Percentiles rank a stretch among this genome's conserved stretches.
These are phyloP conservation scores for Ceratocystis alfenasii DNA, from an alignment of 2,329 filamentous ascomycete species.

Conservation along the genomic window DNA sequence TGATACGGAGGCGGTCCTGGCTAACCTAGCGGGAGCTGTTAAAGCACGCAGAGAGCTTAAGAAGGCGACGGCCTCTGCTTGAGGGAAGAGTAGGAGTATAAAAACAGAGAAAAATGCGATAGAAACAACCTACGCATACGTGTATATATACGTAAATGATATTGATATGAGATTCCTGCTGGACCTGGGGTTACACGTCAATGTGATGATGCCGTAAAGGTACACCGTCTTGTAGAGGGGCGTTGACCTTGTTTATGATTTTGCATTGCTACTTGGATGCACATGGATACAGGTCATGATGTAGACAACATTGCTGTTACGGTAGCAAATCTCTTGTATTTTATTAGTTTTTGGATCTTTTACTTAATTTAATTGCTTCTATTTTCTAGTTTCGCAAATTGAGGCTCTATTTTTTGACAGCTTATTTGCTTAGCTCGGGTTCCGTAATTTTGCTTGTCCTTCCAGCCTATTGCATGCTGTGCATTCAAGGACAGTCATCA, in stretches of 20 bases:
- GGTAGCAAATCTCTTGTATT: neutral
- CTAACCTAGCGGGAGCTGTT: constrained; percentile 67
- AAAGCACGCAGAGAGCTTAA: constrained; percentile 51
- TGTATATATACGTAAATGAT: neutral
- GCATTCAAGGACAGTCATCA: constrained; percentile 22
- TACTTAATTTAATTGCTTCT: neutral
- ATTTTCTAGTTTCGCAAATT: neutral
- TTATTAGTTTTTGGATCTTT: neutral
- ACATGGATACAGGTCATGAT: too few relatives aligned
- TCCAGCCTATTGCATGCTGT: constrained; percentile 21
- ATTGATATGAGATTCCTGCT: neutral
- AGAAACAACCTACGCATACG: constrained; percentile 14
- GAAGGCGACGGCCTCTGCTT: constrained; percentile 16
- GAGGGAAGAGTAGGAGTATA: neutral
- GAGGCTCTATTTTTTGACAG: neutral
- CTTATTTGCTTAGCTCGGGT: too few relatives aligned
- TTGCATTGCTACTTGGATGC: too few relatives aligned
- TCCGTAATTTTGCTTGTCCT: neutral
- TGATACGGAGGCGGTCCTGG: constrained; percentile 69
- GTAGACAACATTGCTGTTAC: too few relatives aligned
- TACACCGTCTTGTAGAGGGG: neutral
- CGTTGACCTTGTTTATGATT: too few relatives aligned
- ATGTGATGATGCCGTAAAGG: neutral
- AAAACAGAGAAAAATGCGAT: constrained; percentile 20
- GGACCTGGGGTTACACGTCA: neutral